phyloP scores from a whole-genome alignment of 2,329 filamentous ascomycete species.

The Colletotrichum liriopes region DNA sequence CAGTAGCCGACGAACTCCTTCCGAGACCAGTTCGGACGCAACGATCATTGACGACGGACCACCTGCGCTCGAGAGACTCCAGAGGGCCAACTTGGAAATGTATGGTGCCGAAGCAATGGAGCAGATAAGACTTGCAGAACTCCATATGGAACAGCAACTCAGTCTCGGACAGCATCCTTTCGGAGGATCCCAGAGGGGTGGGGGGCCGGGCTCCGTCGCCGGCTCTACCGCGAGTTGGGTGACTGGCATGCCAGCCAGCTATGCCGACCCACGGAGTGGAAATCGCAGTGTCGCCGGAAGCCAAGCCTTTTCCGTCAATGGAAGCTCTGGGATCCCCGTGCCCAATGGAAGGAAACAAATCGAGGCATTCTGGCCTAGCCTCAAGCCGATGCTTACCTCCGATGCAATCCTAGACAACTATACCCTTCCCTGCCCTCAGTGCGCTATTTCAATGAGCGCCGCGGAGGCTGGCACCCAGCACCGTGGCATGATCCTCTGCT shows the following conservation, averaged over 20 bases:
- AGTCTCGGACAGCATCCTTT: background rate
- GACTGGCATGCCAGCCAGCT: background rate
- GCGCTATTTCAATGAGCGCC: slow-evolving; percentile 30
- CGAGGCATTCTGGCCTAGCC: slow-evolving; percentile 34
- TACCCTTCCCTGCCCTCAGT: slow-evolving; percentile 35
- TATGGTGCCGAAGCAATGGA: background rate
- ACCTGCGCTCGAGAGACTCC: slow-evolving; percentile 7
- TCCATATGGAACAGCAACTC: background rate
- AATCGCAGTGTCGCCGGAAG: background rate
- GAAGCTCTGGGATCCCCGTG: background rate
- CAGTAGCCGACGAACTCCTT: background rate
- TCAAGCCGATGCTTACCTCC: slow-evolving; percentile 6
- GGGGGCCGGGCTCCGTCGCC: background rate
- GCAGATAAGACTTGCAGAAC: background rate
- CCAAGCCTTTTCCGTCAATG: background rate
- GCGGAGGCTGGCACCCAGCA: slow-evolving; percentile 27
- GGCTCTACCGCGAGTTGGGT: background rate
- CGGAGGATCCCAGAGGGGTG: background rate
- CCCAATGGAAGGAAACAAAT: background rate
- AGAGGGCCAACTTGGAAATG: background rate
- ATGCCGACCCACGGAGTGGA: background rate
- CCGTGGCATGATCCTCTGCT: slow-evolving; percentile 29
- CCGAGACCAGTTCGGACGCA: background rate
- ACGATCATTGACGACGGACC: slow-evolving; percentile 1
- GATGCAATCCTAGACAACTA: slow-evolving; percentile 11